Conservation (phyloP, 2,329 filamentous ascomycete species). For the Leptographium galeiforme region DNA sequence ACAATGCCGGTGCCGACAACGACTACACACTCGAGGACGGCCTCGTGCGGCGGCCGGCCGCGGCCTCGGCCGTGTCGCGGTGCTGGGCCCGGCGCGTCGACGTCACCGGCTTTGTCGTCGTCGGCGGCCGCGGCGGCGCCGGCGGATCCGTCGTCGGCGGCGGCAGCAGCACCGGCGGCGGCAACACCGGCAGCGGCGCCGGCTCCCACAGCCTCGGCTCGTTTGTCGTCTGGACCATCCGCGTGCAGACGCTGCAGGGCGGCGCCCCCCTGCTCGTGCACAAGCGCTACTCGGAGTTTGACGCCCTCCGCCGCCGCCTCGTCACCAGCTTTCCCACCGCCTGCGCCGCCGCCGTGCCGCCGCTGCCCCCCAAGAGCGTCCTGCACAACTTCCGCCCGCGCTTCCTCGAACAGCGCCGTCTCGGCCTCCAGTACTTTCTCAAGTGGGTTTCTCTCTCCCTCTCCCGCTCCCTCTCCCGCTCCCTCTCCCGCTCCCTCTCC, state of each 20-base stretch:
- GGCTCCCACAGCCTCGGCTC: slow-evolving; percentile 50
- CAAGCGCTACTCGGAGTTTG: slow-evolving; percentile 86
- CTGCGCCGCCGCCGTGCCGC: slow-evolving; percentile 64
- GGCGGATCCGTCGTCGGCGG: slow-evolving; percentile 11
- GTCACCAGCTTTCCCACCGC: slow-evolving; percentile 73
- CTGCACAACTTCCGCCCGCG: slow-evolving; percentile 73
- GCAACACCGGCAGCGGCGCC: not conserved
- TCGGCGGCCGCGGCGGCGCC: slow-evolving; percentile 35
- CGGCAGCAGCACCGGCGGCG: not conserved
- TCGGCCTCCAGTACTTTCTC: slow-evolving; percentile 80
- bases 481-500: not conserved
- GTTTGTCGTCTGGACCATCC: slow-evolving; percentile 91
- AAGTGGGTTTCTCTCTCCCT: slow-evolving; percentile 43
- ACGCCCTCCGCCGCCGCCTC: slow-evolving; percentile 62
- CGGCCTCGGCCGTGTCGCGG: slow-evolving; percentile 15
- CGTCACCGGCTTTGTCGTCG: slow-evolving; percentile 41
- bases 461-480: no score
- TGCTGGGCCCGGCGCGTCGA: slow-evolving; percentile 54
- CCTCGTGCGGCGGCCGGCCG: not conserved
- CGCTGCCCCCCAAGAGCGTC: slow-evolving; percentile 79
- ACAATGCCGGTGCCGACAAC: not conserved
- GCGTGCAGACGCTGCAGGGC: slow-evolving; percentile 66
- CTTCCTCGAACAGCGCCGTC: slow-evolving; percentile 74
- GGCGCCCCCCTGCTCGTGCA: slow-evolving; percentile 47
- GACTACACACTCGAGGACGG: not conserved